phyloP scores from a whole-genome alignment of 1,139 yeast species.

The Debaryomycetaceae sp. region DNA sequence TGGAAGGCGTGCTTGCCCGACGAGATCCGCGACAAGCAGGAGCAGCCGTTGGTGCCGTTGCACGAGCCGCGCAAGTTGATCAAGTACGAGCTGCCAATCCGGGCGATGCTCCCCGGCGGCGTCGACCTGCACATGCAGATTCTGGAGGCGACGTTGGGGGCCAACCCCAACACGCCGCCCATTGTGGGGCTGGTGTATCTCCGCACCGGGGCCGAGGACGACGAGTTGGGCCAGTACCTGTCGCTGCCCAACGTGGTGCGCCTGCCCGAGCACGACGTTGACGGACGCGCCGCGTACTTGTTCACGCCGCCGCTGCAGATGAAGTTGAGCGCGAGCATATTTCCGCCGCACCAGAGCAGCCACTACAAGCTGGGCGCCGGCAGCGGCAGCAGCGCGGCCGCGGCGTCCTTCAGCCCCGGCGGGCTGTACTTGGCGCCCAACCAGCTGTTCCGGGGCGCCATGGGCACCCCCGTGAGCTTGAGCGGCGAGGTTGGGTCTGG shows the following conservation, averaged over 20 bases:
- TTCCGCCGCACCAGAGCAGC: conserved; percentile 20
- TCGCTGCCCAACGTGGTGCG: conserved; percentile 46
- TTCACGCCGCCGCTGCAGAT: conserved; percentile 47
- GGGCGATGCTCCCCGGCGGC: conserved; percentile 66
- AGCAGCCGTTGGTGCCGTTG: conserved; percentile 63
- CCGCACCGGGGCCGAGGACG: conserved; percentile 69
- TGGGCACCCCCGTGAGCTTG: too few species aligned
- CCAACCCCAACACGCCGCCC: conserved; percentile 79
- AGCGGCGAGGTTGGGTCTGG: conserved; percentile 1
- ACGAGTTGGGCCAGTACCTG: conserved; percentile 73
- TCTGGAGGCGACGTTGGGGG: conserved; percentile 79
- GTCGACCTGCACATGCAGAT: conserved; percentile 70
- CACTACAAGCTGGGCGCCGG: too few species aligned
- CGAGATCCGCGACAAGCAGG: conserved; percentile 83
- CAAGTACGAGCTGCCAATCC: conserved; percentile 79
- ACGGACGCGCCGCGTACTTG: conserved; percentile 34
- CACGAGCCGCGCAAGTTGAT: conserved; percentile 61
- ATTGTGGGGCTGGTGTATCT: conserved; percentile 84
- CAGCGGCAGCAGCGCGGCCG: not conserved
- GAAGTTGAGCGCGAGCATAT: conserved; percentile 32
- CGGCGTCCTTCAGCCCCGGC: conserved; percentile 2
- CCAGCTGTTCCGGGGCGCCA: not conserved
- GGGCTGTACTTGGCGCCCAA: not conserved
- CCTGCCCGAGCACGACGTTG: conserved; percentile 59
- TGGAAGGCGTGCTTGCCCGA: conserved; percentile 99